Percentiles rank a stretch among this genome's conserved stretches.
Evolutionary conservation across 2,329 filamentous ascomycete species (phyloP).

Genomic region (Diaporthe sp.): DNA sequence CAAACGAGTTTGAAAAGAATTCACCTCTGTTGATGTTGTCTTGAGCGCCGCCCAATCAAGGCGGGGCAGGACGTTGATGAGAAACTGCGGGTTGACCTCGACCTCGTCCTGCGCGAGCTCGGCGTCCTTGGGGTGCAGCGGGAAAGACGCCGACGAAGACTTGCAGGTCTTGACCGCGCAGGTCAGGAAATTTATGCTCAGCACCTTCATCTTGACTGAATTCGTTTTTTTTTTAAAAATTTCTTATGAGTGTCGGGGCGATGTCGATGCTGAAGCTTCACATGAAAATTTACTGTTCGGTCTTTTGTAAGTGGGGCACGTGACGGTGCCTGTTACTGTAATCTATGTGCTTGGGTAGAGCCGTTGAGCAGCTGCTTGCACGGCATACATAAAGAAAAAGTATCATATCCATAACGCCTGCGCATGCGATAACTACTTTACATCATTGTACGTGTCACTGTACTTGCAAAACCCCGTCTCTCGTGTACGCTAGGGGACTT

Average conservation of each 20-base stretch:
- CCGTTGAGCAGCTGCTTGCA: background rate
- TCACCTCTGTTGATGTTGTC: constrained; percentile 82
- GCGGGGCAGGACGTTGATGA: constrained; percentile 87
- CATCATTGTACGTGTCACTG: background rate
- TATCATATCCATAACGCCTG: constrained; percentile 11
- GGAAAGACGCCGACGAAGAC: constrained; percentile 82
- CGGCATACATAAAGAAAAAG: background rate
- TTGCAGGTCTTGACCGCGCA: constrained; percentile 98
- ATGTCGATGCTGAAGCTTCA: constrained; percentile 19
- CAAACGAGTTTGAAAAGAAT: constrained; percentile 39
- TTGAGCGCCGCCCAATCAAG: constrained; percentile 90
- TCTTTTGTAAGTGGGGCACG: constrained; percentile 36
- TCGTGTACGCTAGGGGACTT: background rate
- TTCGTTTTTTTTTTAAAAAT: background rate
- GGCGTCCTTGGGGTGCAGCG: constrained; percentile 91
- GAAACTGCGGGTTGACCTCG: constrained; percentile 83
- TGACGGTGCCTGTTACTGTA: constrained; percentile 10
- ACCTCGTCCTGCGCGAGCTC: constrained; percentile 89
- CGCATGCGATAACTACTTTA: constrained; percentile 19
- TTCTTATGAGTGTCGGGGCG: background rate
- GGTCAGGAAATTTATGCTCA: constrained; percentile 96
- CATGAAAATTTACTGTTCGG: constrained; percentile 34
- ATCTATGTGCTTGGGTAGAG: background rate
- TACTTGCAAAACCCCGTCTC: constrained; percentile 46
- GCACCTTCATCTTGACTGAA: constrained; percentile 82